Evolutionary conservation across 176 grass and related monocot genomes (phyloP), one percentile per base, ranked within the genome.

Genomic region (Alloteropsis semialata): DNA sequence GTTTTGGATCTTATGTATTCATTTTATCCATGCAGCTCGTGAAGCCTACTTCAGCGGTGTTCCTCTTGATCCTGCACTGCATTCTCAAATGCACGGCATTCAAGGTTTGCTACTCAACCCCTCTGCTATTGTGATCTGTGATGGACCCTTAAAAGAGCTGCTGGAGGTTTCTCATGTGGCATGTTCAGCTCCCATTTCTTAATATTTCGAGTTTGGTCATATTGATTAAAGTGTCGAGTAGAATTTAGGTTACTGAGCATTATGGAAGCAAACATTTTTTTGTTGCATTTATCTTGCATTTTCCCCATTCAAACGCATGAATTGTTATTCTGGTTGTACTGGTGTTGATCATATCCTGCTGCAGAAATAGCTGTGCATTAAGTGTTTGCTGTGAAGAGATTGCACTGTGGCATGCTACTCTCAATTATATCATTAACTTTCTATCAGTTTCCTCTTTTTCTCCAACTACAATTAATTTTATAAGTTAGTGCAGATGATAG

Each of bases 251-350:
- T n/a, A 17, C 18, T 34, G 17, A 57, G 62, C 48, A 59, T 49
- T 46, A 11, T 56, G 48, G 29, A 64, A 58, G 12, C 15, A 56
- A 38, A 58, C 55, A 27, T 30, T 73, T 36, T n/a, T 30, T n/a
- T n/a, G n/a, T n/a, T n/a, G n/a, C n/a, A n/a, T n/a, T n/a, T 80
- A n/a, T 19, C 25, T 79, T 74, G 56, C 57, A 88, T 36, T 82
- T 34, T 60, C 9, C 22, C 58, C 36, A 19, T 76, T 62, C 3
- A 10, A 51, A 55, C 37, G 54, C 34, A 55, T 70, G 22, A 10
- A 64, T 68, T 21, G 33, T 53, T n/a, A 57, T 48, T 82, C 50
- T 70, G 46, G 33, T 58, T 84, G 51, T 46, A 6, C 33, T 27
- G 65, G 39, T 33, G 48, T 74, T 75, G 70, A 75, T 67, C 14